These are phyloP conservation scores for Sugiyamaella boreocaroliniensis DNA, from an alignment of 805 yeast genomes.

Conservation along the genomic window DNA sequence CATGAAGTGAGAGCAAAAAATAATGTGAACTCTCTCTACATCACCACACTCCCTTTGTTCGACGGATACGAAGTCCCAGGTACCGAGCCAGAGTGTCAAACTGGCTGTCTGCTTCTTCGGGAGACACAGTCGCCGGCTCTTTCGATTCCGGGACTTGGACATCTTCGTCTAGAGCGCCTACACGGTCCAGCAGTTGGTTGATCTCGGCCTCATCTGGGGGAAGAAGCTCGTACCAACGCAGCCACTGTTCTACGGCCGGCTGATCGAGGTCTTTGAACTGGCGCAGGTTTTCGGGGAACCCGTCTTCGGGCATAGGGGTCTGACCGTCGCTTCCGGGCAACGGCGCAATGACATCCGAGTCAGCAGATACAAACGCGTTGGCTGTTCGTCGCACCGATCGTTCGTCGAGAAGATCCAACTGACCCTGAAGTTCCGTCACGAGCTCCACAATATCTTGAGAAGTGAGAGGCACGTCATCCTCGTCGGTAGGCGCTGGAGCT, in stretches of 20 bases:
- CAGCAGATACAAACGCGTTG: conserved; percentile 46
- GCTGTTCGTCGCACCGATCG: conserved; percentile 64
- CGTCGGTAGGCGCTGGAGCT: conserved; percentile 20
- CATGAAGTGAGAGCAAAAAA: too few species aligned
- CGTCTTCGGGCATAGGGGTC: conserved; percentile 36
- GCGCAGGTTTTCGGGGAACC: conserved; percentile 53
- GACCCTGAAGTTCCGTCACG: conserved; percentile 86
- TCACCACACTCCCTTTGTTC: conserved; percentile 47
- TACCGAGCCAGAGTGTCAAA: conserved; percentile 62
- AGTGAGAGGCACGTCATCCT: conserved; percentile 56
- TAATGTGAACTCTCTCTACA: too few species aligned
- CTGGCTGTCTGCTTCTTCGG: conserved; percentile 47
- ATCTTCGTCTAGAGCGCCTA: conserved; percentile 34
- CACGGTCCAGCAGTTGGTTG: conserved; percentile 42
- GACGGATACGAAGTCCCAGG: conserved; percentile 54
- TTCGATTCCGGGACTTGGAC: conserved; percentile 30
- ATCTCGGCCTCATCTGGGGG: conserved; percentile 56
- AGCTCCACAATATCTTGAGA: conserved; percentile 81
- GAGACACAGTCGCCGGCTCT: conserved; percentile 30
- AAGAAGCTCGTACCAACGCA: conserved; percentile 69
- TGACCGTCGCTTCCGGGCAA: conserved; percentile 77
- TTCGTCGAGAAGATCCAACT: conserved; percentile 68
- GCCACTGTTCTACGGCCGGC: conserved; percentile 44
- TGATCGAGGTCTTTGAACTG: conserved; percentile 46
- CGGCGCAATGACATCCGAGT: conserved; percentile 50